Evolutionary conservation across 306 rosid species (phyloP).

Genomic region (Comarum palustre): DNA sequence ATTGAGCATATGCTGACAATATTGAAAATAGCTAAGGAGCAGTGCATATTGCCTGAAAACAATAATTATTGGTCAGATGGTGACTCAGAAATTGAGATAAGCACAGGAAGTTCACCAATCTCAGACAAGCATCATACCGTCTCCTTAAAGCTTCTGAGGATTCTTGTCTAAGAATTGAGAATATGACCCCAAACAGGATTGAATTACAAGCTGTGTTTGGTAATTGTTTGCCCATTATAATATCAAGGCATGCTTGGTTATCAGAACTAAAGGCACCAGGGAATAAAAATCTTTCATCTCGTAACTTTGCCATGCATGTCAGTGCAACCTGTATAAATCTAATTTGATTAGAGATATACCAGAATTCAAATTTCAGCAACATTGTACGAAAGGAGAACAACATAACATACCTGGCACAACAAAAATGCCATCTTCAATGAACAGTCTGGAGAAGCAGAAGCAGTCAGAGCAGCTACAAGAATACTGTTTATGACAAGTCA

Average conservation of each 20-base stretch:
- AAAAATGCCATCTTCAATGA: slow-evolving; percentile 90
- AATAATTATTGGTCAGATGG: slow-evolving; percentile 40
- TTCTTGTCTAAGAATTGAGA: slow-evolving; percentile 79
- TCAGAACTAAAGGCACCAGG: slow-evolving; percentile 78
- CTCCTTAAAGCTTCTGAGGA: slow-evolving; percentile 95
- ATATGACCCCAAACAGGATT: slow-evolving; percentile 75
- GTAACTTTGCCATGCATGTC: slow-evolving; percentile 94
- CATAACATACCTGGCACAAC: slow-evolving; percentile 65
- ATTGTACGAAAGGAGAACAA: slow-evolving; percentile 27
- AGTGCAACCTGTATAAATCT: slow-evolving; percentile 63
- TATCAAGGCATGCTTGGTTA: slow-evolving; percentile 71
- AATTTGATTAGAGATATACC: slow-evolving; percentile 25
- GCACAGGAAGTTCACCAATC: slow-evolving; percentile 13
- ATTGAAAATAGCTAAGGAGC: slow-evolving; percentile 95
- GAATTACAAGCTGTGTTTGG: slow-evolving; percentile 92
- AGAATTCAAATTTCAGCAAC: slow-evolving; percentile 13
- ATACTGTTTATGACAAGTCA: slow-evolving; percentile 56
- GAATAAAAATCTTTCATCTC: slow-evolving; percentile 84
- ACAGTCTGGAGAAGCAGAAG: slow-evolving; percentile 96
- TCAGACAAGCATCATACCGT: slow-evolving; percentile 51
- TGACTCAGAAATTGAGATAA: slow-evolving; percentile 25
- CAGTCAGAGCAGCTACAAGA: slow-evolving; percentile 76
- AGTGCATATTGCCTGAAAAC: slow-evolving; percentile 83
- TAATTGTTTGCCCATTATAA: slow-evolving; percentile 75
- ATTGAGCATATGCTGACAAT: slow-evolving; percentile 81